These are phyloP conservation scores for Ministeria vibrans DNA, from an alignment of 78 protist genomes.

Conservation along the genomic window DNA sequence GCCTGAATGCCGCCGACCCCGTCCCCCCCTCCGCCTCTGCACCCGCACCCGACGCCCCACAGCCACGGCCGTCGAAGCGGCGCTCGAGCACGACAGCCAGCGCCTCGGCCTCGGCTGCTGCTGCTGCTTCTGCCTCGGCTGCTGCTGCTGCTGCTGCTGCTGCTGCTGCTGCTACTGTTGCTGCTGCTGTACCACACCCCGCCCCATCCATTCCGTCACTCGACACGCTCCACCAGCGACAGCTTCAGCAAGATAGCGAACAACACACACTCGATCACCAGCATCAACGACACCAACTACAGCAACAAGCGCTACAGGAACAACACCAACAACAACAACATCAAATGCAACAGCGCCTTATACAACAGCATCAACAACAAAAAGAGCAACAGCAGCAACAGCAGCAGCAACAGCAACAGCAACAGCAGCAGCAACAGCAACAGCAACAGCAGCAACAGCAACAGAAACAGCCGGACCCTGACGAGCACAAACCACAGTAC, in stretches of 20 bases:
- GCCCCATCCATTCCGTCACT: too few species aligned
- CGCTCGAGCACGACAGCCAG: too few species aligned
- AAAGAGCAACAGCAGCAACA: constrained; percentile 20
- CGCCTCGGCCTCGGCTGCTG: too few species aligned
- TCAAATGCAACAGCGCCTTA: constrained; percentile 20
- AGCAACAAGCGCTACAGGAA: background rate
- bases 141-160: too few species aligned
- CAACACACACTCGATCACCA: constrained; percentile 1
- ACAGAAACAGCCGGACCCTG: constrained; percentile 6
- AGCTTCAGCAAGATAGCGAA: too few species aligned
- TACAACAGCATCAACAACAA: constrained; percentile 27
- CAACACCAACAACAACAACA: constrained; percentile 19
- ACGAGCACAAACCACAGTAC: background rate
- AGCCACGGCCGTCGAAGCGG: too few species aligned
- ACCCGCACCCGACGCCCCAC: too few species aligned
- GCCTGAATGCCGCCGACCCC: constrained; percentile 41
- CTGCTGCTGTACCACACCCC: too few species aligned
- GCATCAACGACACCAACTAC: background rate
- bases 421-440: constrained; percentile 21
- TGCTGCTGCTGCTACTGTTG: too few species aligned
- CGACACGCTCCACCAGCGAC: too few species aligned
- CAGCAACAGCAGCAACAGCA: background rate
- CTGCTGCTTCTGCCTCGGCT: too few species aligned
- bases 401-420: constrained; percentile 19
- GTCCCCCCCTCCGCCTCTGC: too few species aligned